Evolutionary conservation across 371 early-diverging fungal genomes (phyloP), one percentile per base, ranked within the genome.

Genomic region (Thermomucor indicae-seudaticae): DNA sequence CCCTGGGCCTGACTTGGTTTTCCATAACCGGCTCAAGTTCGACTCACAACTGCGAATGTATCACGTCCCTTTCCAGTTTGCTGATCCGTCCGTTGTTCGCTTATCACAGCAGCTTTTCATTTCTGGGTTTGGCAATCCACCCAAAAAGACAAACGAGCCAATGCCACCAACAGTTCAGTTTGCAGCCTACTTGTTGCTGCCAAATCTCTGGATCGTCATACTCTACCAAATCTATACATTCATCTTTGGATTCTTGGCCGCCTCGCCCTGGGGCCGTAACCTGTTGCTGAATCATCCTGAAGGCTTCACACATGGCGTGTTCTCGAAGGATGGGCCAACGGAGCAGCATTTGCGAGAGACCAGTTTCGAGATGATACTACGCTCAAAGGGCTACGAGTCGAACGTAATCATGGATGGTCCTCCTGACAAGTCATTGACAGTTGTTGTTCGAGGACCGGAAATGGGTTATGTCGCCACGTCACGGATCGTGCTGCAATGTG

Each of bases 401-500:
- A 55, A 51, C 14, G 42, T 50, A n/a, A n/a, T 60, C n/a, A 42
- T 42, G 4, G 49, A 56, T 16, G 51, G 24, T n/a, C 30, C 23
- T 48, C 71, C 75, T 0, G 73, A 81, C 47, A 60, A 62, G 14
- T 41, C 57, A n/a, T 60, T 78, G 28, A 69, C 70, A 4, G 75
- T 75, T 1, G 68, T 69, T 14, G 75, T 80, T 6, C 67, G 65
- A 50, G 85, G 83, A 4, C 83, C 81, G n/a, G 83, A 84, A 55
- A 64, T 74, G 42, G 85, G 79, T 8, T 82, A 84, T 62, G 70
- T 74, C 24, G 77, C 80, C n/a, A 84, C 85, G 2, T 80, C 81
- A 43, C 74, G 76, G 24, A 67, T 79, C 42, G 72, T 75, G 0
- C 55, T 82, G 20, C 83, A 82, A 54, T 73, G 76, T 30, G 81